phyloP scores from a whole-genome alignment of 163 green algal species.

The Coccomyxa subellipsoidea region DNA sequence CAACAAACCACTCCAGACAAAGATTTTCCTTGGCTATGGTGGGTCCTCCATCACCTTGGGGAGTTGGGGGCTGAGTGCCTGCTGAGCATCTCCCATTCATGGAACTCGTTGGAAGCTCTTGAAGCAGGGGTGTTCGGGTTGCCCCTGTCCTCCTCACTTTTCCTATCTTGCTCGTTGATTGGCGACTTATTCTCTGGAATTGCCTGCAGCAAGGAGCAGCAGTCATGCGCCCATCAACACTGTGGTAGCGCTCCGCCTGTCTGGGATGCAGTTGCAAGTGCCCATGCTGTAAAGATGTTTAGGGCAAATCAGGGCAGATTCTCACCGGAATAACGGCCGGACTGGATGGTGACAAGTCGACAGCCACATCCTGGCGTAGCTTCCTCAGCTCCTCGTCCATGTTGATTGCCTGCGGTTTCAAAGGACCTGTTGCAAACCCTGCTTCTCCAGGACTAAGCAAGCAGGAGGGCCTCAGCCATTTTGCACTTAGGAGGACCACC shows the following conservation, averaged over 20 bases:
- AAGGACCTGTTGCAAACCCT: too few relatives aligned
- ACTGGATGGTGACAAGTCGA: neutral
- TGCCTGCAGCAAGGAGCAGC: neutral
- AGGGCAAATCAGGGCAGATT: neutral
- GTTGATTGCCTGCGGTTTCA: neutral
- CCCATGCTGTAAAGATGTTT: neutral
- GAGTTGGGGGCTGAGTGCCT: neutral
- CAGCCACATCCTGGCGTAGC: neutral
- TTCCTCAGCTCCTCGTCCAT: neutral
- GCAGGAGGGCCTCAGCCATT: too few relatives aligned
- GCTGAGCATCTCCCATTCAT: neutral
- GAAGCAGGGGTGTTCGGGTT: neutral
- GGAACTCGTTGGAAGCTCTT: neutral
- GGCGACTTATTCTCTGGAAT: neutral
- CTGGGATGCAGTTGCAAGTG: neutral
- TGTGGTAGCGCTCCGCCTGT: too few relatives aligned
- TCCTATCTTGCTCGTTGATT: neutral
- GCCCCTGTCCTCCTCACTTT: neutral
- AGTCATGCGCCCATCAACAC: too few relatives aligned
- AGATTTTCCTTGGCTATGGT: too few relatives aligned
- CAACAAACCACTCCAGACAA: too few relatives aligned
- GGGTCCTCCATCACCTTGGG: neutral
- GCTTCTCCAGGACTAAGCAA: too few relatives aligned
- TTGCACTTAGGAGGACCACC: too few relatives aligned
- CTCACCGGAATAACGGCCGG: neutral